A percentile compares a stretch with the other conserved stretches of the same genome.
Conservation (phyloP, 2,329 filamentous ascomycete genomes). For the Epichloe bromicola region DNA sequence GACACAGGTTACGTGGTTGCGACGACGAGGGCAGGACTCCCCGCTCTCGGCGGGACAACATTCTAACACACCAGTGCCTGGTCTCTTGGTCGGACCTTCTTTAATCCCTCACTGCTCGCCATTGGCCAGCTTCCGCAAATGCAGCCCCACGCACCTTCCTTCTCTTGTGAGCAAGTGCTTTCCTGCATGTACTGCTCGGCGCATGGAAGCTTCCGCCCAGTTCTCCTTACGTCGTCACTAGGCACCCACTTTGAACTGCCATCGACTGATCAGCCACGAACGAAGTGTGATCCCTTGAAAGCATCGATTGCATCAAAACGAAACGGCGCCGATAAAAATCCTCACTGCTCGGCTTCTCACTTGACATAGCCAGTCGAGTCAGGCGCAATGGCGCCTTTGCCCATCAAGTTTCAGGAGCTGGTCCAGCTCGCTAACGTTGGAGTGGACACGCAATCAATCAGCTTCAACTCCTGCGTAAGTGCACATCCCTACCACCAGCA, state of each 20-base stretch:
- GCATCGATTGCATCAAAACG: slow-evolving; percentile 9
- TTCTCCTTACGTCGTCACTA: slow-evolving; percentile 13
- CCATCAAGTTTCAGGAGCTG: slow-evolving; percentile 88
- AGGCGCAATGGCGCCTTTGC: slow-evolving; percentile 53
- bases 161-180: slow-evolving; percentile 4
- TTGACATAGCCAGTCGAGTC: slow-evolving; percentile 13
- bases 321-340: not conserved
- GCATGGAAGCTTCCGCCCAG: slow-evolving; percentile 24
- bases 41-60: too few relatives aligned
- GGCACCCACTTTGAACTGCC: slow-evolving; percentile 8
- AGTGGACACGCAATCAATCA: slow-evolving; percentile 43
- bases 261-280: slow-evolving; percentile 7
- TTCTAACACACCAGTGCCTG: too few relatives aligned
- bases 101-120: slow-evolving; percentile 4
- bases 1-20: too few relatives aligned
- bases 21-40: too few relatives aligned
- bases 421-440: slow-evolving; percentile 48
- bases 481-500: not conserved
- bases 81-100: slow-evolving; percentile 10
- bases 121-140: slow-evolving; percentile 9
- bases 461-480: slow-evolving; percentile 64
- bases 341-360: slow-evolving; percentile 8
- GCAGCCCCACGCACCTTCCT: slow-evolving; percentile 7
- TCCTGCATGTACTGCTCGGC: slow-evolving; percentile 18
- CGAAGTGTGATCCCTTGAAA: slow-evolving; percentile 11